Percentiles rank a stretch among this genome's conserved stretches.
phyloP scores from a whole-genome alignment of 129 eudicot genomes.

The Chrysanthemum lavandulifolium region DNA sequence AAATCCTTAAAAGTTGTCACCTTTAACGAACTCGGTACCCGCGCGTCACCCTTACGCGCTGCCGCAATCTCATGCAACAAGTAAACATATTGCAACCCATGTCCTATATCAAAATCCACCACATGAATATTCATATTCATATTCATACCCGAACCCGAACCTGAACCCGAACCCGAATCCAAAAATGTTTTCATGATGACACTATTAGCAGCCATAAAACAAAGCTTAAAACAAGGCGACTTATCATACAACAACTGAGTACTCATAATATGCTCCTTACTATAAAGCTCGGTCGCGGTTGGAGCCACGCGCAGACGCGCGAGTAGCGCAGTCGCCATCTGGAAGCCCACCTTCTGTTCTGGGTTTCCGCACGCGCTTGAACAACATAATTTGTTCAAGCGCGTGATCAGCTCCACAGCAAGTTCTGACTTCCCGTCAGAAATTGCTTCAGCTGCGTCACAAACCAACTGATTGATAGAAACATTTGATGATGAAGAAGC shows the following conservation, averaged over 20 bases:
- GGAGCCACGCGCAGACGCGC: constrained; percentile 62
- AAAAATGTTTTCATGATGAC: constrained; percentile 49
- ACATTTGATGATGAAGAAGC: constrained; percentile 48
- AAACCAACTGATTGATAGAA: constrained; percentile 47
- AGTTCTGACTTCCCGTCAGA: constrained; percentile 51
- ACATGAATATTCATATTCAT: constrained; percentile 45
- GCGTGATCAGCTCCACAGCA: constrained; percentile 54
- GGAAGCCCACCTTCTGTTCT: constrained; percentile 55
- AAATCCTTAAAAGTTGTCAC: constrained; percentile 55
- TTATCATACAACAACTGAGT: constrained; percentile 56
- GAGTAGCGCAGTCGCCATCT: constrained; percentile 50
- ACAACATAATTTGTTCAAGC: constrained; percentile 30
- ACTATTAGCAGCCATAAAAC: constrained; percentile 64
- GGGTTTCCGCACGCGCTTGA: constrained; percentile 50
- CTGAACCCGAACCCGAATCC: constrained; percentile 1
- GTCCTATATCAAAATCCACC: constrained; percentile 82
- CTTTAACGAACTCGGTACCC: constrained; percentile 24
- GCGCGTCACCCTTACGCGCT: constrained; percentile 16
- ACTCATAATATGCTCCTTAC: constrained; percentile 48
- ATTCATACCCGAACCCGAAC: not conserved
- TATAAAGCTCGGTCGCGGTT: constrained; percentile 40
- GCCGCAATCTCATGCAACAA: constrained; percentile 69
- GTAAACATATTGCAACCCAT: constrained; percentile 70
- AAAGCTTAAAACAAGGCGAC: constrained; percentile 90
- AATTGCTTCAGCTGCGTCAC: constrained; percentile 65